Conservation (phyloP, 495 filamentous ascomycete genomes). For the Trichoderma gamsii region DNA sequence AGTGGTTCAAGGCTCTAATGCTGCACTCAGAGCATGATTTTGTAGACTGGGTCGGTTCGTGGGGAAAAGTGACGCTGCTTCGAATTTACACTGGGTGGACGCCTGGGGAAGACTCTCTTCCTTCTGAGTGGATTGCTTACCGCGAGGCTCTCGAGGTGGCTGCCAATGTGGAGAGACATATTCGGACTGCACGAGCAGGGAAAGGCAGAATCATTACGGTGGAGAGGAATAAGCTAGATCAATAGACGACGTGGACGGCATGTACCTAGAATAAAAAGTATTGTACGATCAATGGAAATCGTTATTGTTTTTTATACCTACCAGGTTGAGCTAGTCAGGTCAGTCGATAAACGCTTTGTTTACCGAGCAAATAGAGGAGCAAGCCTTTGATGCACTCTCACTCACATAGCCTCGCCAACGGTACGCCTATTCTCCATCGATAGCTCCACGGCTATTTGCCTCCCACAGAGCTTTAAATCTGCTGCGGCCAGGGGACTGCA, state of each 20-base stretch:
- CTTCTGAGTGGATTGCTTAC: constrained; percentile 21
- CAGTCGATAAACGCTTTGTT: neutral
- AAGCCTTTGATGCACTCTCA: neutral
- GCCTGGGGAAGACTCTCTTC: constrained; percentile 22
- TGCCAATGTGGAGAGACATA: constrained; percentile 32
- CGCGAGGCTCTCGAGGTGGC: constrained; percentile 28
- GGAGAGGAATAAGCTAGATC: constrained; percentile 27
- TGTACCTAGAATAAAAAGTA: neutral
- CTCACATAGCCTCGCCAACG: too few species aligned
- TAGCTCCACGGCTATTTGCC: neutral
- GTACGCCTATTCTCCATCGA: neutral
- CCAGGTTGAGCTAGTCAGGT: constrained; percentile 3
- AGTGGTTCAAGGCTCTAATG: constrained; percentile 60
- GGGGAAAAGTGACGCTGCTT: constrained; percentile 39
- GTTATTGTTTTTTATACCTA: neutral
- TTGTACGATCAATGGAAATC: neutral
- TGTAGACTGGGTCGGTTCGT: constrained; percentile 40
- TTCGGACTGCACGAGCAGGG: constrained; percentile 29
- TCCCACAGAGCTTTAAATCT: constrained; percentile 17
- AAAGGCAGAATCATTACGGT: constrained; percentile 36
- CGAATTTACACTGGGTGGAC: constrained; percentile 32
- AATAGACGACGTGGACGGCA: neutral
- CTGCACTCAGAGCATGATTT: constrained; percentile 26
- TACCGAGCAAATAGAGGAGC: neutral
- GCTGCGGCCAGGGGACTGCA: constrained; percentile 3